Conservation (phyloP, 2,329 filamentous ascomycete genomes). For the Talaromyces sp. region DNA sequence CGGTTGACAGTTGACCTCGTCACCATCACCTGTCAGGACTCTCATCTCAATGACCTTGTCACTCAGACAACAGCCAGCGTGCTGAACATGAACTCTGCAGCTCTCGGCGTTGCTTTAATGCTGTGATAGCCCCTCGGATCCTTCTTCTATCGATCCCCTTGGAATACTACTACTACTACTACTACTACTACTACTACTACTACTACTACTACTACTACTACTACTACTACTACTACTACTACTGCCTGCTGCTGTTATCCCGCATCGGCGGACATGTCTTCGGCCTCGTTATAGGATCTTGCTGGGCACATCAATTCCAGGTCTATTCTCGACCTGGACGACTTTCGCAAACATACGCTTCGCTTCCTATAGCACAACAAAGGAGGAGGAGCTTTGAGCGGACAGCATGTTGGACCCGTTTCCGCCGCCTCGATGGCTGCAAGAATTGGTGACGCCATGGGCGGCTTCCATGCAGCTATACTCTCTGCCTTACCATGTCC, state of each 20-base stretch:
- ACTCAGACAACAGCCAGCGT: neutral
- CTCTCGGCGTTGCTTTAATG: neutral
- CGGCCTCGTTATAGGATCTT: neutral
- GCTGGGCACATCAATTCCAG: neutral
- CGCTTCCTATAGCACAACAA: neutral
- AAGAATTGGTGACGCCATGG: conserved; percentile 43
- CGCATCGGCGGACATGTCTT: neutral
- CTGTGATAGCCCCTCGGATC: neutral
- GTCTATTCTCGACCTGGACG: neutral
- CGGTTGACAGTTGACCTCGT: neutral
- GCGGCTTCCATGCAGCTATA: conserved; percentile 47
- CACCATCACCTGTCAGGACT: neutral
- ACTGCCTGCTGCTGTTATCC: no score
- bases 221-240: no score
- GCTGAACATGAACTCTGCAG: neutral
- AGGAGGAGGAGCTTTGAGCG: conserved; percentile 14
- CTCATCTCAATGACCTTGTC: neutral
- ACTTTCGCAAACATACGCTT: neutral
- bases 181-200: no score
- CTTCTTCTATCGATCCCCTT: neutral
- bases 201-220: no score
- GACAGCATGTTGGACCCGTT: conserved; percentile 39
- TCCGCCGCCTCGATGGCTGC: conserved; percentile 47
- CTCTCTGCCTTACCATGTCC: conserved; percentile 54
- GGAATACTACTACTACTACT: neutral